Conservation (phyloP, 345 rosid genomes). For the Brassica juncea region DNA sequence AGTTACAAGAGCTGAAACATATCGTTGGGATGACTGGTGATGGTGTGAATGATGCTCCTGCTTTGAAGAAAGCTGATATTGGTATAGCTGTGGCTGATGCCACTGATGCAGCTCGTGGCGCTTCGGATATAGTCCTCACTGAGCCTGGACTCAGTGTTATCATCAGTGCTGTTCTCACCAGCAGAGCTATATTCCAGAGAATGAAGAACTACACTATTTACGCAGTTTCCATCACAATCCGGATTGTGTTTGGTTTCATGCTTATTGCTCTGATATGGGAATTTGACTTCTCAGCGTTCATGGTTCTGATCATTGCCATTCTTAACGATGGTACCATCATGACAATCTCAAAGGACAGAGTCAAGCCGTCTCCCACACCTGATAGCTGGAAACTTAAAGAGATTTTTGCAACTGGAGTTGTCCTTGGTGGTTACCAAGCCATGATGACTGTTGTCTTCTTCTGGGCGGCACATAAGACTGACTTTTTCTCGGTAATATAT, state of each 20-base stretch:
- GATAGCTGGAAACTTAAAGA: slow-evolving; percentile 94
- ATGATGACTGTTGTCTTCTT: slow-evolving; percentile 90
- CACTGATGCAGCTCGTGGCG: slow-evolving; percentile 95
- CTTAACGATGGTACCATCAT: slow-evolving; percentile 95
- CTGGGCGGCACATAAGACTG: slow-evolving; percentile 63
- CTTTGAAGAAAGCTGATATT: slow-evolving; percentile 93
- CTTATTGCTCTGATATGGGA: slow-evolving; percentile 86
- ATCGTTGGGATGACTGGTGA: slow-evolving; percentile 99
- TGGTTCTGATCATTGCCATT: slow-evolving; percentile 93
- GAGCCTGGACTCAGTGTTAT: slow-evolving; percentile 97
- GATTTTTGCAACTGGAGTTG: slow-evolving; percentile 85
- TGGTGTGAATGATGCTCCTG: slow-evolving; percentile 98
- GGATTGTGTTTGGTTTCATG: slow-evolving; percentile 95
- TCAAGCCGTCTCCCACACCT: slow-evolving; percentile 93
- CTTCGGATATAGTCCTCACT: slow-evolving; percentile 96
- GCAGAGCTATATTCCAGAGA: slow-evolving; percentile 96
- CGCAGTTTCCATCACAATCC: slow-evolving; percentile 85
- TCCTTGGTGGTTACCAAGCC: slow-evolving; percentile 81
- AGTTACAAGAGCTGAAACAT: slow-evolving; percentile 91
- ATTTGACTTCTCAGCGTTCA: slow-evolving; percentile 91
- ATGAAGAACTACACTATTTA: slow-evolving; percentile 98
- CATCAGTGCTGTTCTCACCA: slow-evolving; percentile 92
- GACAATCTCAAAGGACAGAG: slow-evolving; percentile 94
- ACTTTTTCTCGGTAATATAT: slow-evolving; percentile 67
- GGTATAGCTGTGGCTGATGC: slow-evolving; percentile 99